Evolutionary conservation across 179 eudicot genomes (phyloP).

Genomic region (Monotropa hypopitys): DNA sequence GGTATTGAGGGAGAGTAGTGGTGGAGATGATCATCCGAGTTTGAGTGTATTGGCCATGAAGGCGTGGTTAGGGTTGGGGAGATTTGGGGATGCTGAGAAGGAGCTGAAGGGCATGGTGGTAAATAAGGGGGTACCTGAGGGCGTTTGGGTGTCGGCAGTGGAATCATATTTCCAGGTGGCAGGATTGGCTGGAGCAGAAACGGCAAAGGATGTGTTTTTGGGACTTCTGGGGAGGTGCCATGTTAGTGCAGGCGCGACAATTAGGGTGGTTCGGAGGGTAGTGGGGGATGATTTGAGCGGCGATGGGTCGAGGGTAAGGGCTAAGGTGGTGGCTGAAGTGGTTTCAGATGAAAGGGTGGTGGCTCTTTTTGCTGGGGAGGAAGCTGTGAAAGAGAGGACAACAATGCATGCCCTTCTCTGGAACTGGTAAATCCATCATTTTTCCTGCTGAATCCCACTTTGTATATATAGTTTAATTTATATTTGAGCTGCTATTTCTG

Average conservation of each 20-base stretch:
- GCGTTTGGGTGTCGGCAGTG: constrained; percentile 79
- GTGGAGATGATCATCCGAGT: constrained; percentile 64
- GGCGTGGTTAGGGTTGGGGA: constrained; percentile 85
- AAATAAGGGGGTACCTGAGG: constrained; percentile 67
- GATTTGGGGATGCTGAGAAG: constrained; percentile 79
- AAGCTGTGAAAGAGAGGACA: constrained; percentile 60
- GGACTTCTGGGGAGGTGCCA: constrained; percentile 68
- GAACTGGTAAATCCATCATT: constrained; percentile 49
- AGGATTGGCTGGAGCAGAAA: constrained; percentile 74
- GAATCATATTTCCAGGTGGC: constrained; percentile 71
- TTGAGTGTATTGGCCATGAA: constrained; percentile 90
- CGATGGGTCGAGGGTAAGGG: constrained; percentile 56
- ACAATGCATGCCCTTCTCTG: constrained; percentile 77
- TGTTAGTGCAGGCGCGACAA: constrained; percentile 62
- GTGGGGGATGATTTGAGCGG: constrained; percentile 40
- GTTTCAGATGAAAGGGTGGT: constrained; percentile 73
- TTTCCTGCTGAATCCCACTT: not conserved
- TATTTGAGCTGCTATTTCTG: not conserved
- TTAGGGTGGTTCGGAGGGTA: constrained; percentile 63
- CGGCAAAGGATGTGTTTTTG: constrained; percentile 62
- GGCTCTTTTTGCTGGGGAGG: constrained; percentile 55
- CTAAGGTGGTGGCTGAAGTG: constrained; percentile 64
- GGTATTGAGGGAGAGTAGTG: constrained; percentile 54
- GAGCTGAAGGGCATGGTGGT: constrained; percentile 72
- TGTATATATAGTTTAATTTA: not conserved